Base-by-base conservation (phyloP, 2,329 filamentous ascomycete species). In the Penicillium sp. region DNA sequence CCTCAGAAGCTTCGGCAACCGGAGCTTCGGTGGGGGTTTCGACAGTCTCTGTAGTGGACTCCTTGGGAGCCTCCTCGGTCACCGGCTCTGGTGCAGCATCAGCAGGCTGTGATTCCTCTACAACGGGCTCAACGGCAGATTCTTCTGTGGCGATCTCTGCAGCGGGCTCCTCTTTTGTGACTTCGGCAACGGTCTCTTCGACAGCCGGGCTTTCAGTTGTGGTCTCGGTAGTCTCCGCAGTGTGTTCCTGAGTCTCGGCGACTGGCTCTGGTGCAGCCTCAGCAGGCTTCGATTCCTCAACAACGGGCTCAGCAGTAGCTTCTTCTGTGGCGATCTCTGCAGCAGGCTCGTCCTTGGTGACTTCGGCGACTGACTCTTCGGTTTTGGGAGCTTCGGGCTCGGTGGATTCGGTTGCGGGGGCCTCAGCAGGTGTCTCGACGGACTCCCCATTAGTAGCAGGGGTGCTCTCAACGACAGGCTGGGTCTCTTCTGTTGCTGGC, bases 41-140 rank as follows among this genome's bases (percentile, higher is more conserved):
- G 14, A 35, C 27, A 16, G 21, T 46, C 21, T 44, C 50, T 47
- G 72, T 76, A 58, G 78, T 74, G 42, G 69, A 68, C 51, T 44
- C 37, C 22, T 35, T 19, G 4, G 48, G 10, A 29, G 31, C 37
- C 27, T 51, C 48, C 33, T 57, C 55, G 37, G 29, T 27, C 19
- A 21, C n/a, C 13, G 24, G 37, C 43, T 45, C 49, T n/a, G 37
- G 29, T 7, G 39, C 37, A 24, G 50, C 16, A 9, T 49, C 55
- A 5, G 39, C 26, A 27, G 42, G 26, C 29, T 19, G 45, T 14
- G 55, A 22, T 49, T 62, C 54, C 27, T 61, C 51, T n/a, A 39
- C 39, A 3, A 48, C 48, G 14, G 60, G 39, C 47, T 59, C 64
- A 33, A 63, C 49, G 10, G 33, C 47, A 26, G 55, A 31, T 45